Conservation (phyloP, 2,329 filamentous ascomycete species). For the Alternaria sp. region DNA sequence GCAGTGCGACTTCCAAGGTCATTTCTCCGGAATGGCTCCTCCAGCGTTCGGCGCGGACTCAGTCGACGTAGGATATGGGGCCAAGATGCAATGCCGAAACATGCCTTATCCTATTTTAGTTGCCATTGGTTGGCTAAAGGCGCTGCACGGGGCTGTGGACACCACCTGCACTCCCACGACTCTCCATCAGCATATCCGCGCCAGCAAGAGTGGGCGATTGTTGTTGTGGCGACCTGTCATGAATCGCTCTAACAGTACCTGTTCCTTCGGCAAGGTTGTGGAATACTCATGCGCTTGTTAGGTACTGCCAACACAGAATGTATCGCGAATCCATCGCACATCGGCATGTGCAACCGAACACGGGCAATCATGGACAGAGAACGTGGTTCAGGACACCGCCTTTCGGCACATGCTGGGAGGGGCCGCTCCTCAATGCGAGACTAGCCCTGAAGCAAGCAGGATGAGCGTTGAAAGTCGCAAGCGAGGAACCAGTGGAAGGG, state of each 20-base stretch:
- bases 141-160: not conserved
- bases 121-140: not conserved
- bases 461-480: not conserved
- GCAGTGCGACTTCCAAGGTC: not conserved
- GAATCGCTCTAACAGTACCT: not conserved
- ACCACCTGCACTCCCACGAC: not conserved
- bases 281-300: not conserved
- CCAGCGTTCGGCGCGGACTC: not conserved
- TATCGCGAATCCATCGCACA: not conserved
- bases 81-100: not conserved
- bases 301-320: not conserved
- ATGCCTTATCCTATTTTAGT: not conserved
- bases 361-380: not conserved
- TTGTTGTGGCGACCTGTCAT: not conserved
- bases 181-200: not conserved
- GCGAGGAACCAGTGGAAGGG: not conserved
- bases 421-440: not conserved
- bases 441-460: not conserved
- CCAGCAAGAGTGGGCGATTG: not conserved
- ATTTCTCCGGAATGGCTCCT: not conserved
- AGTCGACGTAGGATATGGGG: not conserved
- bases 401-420: not conserved
- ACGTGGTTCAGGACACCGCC: not conserved
- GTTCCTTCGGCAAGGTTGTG: not conserved
- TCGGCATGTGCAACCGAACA: not conserved